A percentile compares a stretch with the other conserved stretches of the same genome.
Conservation (phyloP, 352 stramenopile genomes). For the Pythium phragmitis region DNA sequence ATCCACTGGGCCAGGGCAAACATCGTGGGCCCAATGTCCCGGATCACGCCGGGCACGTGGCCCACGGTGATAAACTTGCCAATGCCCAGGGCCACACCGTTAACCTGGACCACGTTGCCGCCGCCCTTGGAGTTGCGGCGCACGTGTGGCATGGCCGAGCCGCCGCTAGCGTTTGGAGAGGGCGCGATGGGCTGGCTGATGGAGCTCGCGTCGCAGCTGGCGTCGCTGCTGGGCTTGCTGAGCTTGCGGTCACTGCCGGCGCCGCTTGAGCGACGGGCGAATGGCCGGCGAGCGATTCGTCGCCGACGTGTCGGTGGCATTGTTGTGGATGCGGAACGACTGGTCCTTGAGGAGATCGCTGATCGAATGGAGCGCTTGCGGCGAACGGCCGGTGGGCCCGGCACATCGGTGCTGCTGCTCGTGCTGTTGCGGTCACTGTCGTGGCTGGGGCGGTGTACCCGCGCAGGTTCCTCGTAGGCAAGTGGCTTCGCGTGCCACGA, state of each 20-base stretch:
- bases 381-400: slow-evolving; percentile 3
- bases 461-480: neutral
- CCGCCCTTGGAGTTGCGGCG: slow-evolving; percentile 47
- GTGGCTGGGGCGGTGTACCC: neutral
- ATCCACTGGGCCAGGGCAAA: slow-evolving; percentile 72
- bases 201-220: slow-evolving; percentile 17
- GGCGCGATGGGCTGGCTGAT: slow-evolving; percentile 9
- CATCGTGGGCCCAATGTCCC: slow-evolving; percentile 60
- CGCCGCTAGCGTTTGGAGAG: neutral
- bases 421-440: slow-evolving; percentile 10
- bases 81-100: slow-evolving; percentile 39
- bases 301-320: neutral
- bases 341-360: slow-evolving; percentile 33
- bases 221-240: slow-evolving; percentile 20
- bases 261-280: neutral
- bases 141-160: neutral
- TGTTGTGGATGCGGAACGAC: slow-evolving; percentile 20
- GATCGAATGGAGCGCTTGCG: slow-evolving; percentile 42
- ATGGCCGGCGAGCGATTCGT: too few relatives aligned
- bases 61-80: slow-evolving; percentile 61
- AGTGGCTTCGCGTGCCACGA: neutral
- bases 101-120: slow-evolving; percentile 39
- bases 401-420: neutral
- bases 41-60: slow-evolving; percentile 58
- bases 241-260: slow-evolving; percentile 10